These are phyloP conservation scores for Prinsepia uniflora DNA, from an alignment of 306 rosid genomes.

Conservation along the genomic window DNA sequence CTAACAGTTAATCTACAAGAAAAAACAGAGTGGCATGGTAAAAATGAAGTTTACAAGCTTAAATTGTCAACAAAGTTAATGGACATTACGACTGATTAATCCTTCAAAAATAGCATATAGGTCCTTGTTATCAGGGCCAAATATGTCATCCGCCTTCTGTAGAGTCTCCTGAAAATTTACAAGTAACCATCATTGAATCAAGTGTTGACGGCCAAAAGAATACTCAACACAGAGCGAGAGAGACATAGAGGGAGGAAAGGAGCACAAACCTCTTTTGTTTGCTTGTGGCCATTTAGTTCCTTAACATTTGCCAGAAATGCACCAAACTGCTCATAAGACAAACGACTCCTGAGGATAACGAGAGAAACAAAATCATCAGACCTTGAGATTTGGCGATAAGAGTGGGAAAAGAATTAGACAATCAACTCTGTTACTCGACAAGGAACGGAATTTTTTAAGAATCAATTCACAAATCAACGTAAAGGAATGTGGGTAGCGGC, in stretches of 20 bases:
- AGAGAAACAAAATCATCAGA: neutral
- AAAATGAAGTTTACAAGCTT: conserved; percentile 20
- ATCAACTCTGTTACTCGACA: neutral
- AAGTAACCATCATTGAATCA: neutral
- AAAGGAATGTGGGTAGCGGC: neutral
- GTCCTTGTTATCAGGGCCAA: conserved; percentile 89
- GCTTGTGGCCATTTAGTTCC: conserved; percentile 88
- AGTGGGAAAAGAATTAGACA: neutral
- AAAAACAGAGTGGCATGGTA: conserved; percentile 16
- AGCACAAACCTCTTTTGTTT: conserved; percentile 68
- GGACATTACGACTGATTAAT: conserved; percentile 70
- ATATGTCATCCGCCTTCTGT: conserved; percentile 83
- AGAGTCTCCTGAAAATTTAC: conserved; percentile 68
- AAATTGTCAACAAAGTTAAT: conserved; percentile 28
- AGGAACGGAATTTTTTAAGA: no score
- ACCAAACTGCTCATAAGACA: conserved; percentile 93
- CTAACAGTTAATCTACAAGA: conserved; percentile 16
- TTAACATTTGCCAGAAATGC: conserved; percentile 90
- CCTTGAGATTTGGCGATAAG: conserved; percentile 48
- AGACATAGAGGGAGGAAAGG: neutral
- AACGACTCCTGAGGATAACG: conserved; percentile 65
- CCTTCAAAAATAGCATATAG: conserved; percentile 79
- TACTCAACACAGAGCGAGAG: neutral
- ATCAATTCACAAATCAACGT: no score
- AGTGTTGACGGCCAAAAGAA: neutral